Evolutionary conservation across 148 eudicot species (phyloP).

Genomic region (Vaccinium myrtillus): DNA sequence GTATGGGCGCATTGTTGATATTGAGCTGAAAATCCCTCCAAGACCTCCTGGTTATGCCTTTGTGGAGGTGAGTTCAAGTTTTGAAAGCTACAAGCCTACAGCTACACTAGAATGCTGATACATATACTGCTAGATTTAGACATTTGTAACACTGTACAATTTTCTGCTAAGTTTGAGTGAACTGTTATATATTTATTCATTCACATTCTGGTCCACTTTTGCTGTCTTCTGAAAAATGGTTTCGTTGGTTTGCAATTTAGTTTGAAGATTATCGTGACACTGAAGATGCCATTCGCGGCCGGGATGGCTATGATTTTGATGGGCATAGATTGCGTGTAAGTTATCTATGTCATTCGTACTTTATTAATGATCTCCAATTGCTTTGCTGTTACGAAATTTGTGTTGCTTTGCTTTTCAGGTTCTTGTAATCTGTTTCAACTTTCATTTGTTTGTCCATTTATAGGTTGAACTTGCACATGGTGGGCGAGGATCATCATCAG

Average conservation of each 20-base stretch:
- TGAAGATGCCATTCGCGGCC: constrained; percentile 82
- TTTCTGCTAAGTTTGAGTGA: too few species aligned
- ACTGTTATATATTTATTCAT: background rate
- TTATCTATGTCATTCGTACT: background rate
- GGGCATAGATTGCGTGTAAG: constrained; percentile 75
- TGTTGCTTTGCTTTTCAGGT: background rate
- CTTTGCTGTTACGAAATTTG: background rate
- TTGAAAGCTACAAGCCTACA: background rate
- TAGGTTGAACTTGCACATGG: constrained; percentile 95
- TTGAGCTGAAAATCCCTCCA: constrained; percentile 82
- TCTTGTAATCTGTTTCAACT: background rate
- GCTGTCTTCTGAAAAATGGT: background rate
- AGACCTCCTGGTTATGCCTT: constrained; percentile 93
- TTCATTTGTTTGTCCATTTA: constrained; percentile 2
- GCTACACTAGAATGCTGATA: background rate
- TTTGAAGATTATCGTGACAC: constrained; percentile 93
- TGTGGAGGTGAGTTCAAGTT: constrained; percentile 66
- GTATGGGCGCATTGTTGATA: constrained; percentile 83
- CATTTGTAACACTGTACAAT: background rate
- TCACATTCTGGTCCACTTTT: background rate
- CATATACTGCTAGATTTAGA: background rate
- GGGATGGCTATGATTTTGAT: constrained; percentile 91
- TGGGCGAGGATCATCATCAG: constrained; percentile 66
- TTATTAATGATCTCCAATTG: background rate
- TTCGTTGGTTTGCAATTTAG: constrained; percentile 27